These are phyloP conservation scores for Heritiera fomes DNA, from an alignment of 345 rosid genomes.

Conservation along the genomic window DNA sequence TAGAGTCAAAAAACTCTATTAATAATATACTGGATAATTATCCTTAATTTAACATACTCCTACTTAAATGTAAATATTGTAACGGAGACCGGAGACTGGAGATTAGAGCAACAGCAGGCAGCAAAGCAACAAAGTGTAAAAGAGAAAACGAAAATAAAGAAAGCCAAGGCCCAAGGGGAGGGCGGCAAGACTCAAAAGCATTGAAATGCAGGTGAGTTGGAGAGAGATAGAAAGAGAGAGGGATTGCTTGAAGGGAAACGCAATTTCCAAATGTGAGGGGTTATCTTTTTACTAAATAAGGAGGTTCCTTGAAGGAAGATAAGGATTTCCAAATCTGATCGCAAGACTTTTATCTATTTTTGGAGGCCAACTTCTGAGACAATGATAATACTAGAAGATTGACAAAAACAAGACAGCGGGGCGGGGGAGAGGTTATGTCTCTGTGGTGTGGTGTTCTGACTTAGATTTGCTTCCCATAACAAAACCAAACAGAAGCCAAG, in stretches of 20 bases:
- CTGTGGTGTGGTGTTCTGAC: not conserved
- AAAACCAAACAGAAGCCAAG: conserved; percentile 36
- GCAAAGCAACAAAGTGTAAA: no score
- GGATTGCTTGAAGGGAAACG: conserved; percentile 35
- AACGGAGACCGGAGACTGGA: no score
- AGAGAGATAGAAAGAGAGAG: not conserved
- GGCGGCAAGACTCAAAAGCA: no score
- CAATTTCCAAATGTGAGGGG: conserved; percentile 40
- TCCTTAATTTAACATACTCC: no score
- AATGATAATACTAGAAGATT: conserved; percentile 27
- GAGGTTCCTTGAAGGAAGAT: conserved; percentile 41
- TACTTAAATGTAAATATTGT: no score
- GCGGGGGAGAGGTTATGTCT: not conserved
- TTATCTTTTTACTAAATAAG: conserved; percentile 32
- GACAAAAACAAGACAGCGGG: conserved; percentile 40
- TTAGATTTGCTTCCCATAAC: conserved; percentile 30
- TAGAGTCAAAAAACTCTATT: no score
- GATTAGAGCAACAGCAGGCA: no score
- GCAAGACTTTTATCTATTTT: conserved; percentile 31
- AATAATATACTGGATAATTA: no score
- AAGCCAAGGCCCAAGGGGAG: no score
- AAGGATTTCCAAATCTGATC: conserved; percentile 42
- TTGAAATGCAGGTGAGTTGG: no score
- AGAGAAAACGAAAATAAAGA: no score
- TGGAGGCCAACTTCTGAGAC: conserved; percentile 22